Percentiles rank a stretch among this genome's conserved stretches.
Evolutionary conservation across 140 eudicot genomes (phyloP).

Genomic region (Oenanthe javanica): DNA sequence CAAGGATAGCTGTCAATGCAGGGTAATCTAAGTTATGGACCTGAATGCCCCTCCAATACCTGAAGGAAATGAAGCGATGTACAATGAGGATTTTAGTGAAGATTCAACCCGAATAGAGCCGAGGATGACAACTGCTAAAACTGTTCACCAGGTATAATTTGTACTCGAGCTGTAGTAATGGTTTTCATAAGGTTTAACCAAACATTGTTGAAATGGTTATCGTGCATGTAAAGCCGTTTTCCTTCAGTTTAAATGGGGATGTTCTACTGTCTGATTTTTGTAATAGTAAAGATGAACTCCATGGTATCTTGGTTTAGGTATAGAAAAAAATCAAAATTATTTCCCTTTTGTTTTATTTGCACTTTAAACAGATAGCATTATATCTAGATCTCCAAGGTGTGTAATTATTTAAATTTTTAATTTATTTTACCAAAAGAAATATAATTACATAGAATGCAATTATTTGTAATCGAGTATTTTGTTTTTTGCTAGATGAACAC

Average conservation of each 20-base stretch:
- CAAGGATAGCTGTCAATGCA: conserved; percentile 24
- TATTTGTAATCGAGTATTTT: background rate
- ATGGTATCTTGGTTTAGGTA: background rate
- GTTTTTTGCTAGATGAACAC: background rate
- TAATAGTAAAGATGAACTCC: background rate
- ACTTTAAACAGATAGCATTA: background rate
- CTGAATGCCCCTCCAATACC: conserved; percentile 46
- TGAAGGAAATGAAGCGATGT: conserved; percentile 39
- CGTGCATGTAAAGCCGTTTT: background rate
- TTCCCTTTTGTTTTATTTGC: background rate
- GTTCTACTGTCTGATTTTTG: background rate
- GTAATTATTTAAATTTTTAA: background rate
- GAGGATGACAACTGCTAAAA: conserved; percentile 19
- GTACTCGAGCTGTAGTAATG: background rate
- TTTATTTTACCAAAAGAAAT: no score
- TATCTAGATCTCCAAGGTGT: background rate
- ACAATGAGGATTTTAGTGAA: conserved; percentile 19
- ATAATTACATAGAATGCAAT: background rate
- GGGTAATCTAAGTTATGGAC: conserved; percentile 43
- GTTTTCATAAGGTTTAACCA: background rate
- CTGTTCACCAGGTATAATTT: conserved; percentile 35
- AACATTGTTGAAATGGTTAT: background rate
- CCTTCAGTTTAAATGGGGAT: background rate
- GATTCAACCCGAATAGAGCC: conserved; percentile 21
- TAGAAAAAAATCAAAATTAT: background rate